These are phyloP conservation scores for Jasminum sambac DNA, from an alignment of 257 asterid species.

Conservation along the genomic window DNA sequence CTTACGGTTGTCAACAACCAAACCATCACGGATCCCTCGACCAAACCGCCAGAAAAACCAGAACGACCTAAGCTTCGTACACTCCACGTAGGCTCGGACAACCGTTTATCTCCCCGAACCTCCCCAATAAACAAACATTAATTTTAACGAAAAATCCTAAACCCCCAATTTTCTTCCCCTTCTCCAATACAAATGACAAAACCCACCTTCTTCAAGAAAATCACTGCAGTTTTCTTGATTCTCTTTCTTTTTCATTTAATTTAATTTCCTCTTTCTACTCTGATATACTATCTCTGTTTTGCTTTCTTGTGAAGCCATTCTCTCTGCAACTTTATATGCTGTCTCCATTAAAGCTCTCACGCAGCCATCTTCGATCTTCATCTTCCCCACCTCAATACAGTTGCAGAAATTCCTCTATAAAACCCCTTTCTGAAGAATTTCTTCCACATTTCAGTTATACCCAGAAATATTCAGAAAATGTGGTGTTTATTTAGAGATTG, in stretches of 20 bases:
- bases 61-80: slow-evolving; percentile 32
- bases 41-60: slow-evolving; percentile 29
- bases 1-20: slow-evolving; percentile 11
- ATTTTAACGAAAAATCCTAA: slow-evolving; percentile 9
- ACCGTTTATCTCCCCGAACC: slow-evolving; percentile 51
- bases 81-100: slow-evolving; percentile 69
- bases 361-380: not conserved
- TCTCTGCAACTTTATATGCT: slow-evolving; percentile 46
- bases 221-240: not conserved
- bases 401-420: slow-evolving; percentile 36
- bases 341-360: slow-evolving; percentile 63
- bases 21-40: slow-evolving; percentile 58
- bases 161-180: slow-evolving; percentile 33
- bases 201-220: slow-evolving; percentile 30
- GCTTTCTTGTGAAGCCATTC: slow-evolving; percentile 71
- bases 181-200: slow-evolving; percentile 38
- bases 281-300: slow-evolving; percentile 17
- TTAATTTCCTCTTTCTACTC: not conserved
- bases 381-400: slow-evolving; percentile 37
- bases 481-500: slow-evolving; percentile 7
- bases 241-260: slow-evolving; percentile 7
- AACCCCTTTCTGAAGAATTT: not conserved
- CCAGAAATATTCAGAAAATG: slow-evolving; percentile 29
- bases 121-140: slow-evolving; percentile 33
- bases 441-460: slow-evolving; percentile 2